Evolutionary conservation across 2,329 filamentous ascomycete species (phyloP).

Genomic region (Fusarium napiforme): DNA sequence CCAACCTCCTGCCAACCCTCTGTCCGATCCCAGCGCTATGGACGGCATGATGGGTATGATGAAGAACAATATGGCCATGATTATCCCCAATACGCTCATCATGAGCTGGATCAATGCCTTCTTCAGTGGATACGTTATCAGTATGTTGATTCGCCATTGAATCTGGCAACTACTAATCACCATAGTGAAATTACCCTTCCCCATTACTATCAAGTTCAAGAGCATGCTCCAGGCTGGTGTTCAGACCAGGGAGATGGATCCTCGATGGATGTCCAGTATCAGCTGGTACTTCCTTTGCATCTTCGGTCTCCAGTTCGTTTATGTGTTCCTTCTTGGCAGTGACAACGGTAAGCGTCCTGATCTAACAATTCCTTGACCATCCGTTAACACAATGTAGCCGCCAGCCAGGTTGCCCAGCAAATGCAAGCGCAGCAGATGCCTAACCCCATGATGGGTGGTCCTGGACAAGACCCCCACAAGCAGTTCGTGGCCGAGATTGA

Average conservation of each 20-base stretch:
- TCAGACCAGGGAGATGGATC: conserved; percentile 94
- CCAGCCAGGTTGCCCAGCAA: conserved; percentile 90
- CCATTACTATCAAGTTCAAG: conserved; percentile 98
- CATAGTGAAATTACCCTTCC: conserved; percentile 93
- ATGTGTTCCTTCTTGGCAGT: conserved; percentile 94
- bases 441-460: conserved; percentile 81
- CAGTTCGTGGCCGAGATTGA: conserved; percentile 92
- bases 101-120: conserved; percentile 99
- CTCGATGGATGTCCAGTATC: conserved; percentile 97
- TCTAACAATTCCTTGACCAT: not conserved
- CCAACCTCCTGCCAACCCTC: conserved; percentile 90
- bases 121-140: conserved; percentile 97
- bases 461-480: conserved; percentile 95
- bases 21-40: conserved; percentile 96
- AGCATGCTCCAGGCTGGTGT: conserved; percentile 98
- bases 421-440: conserved; percentile 74
- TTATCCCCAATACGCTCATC: conserved; percentile 97
- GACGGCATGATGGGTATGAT: conserved; percentile 99
- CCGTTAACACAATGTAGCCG: conserved; percentile 65
- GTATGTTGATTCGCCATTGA: conserved; percentile 59
- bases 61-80: conserved; percentile 99
- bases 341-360: conserved; percentile 80
- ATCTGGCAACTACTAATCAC: conserved; percentile 29
- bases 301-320: conserved; percentile 95
- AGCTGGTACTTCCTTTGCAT: conserved; percentile 99